These are phyloP conservation scores for Lactarius pseudohatsudake DNA, from an alignment of 768 basidiomycete genomes.

Conservation along the genomic window DNA sequence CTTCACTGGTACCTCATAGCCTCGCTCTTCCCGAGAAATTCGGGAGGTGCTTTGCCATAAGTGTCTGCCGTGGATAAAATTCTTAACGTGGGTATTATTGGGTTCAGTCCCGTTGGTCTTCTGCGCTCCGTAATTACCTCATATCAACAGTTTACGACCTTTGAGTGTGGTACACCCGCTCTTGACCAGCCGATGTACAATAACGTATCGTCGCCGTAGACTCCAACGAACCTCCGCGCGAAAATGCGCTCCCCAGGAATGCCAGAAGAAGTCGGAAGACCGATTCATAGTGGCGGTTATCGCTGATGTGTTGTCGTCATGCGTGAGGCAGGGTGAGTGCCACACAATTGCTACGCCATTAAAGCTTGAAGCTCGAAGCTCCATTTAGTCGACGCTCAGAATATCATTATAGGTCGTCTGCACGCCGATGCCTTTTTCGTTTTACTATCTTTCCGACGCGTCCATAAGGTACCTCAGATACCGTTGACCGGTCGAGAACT, in stretches of 20 bases:
- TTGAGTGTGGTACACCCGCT: conserved; percentile 59
- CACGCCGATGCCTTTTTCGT: conserved; percentile 65
- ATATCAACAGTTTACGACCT: conserved; percentile 3
- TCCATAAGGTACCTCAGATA: conserved; percentile 54
- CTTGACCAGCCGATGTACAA: conserved; percentile 51
- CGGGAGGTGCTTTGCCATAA: conserved; percentile 25
- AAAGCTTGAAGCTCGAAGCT: conserved; percentile 29
- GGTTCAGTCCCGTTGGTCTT: conserved; percentile 78
- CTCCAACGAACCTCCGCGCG: conserved; percentile 41
- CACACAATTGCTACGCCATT: conserved; percentile 38
- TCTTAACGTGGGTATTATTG: conserved; percentile 65
- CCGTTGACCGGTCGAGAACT: conserved; percentile 56
- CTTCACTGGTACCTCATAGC: conserved; percentile 60
- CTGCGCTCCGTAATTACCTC: conserved; percentile 35
- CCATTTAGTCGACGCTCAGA: conserved; percentile 5
- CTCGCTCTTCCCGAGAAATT: conserved; percentile 32
- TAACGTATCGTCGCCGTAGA: conserved; percentile 68
- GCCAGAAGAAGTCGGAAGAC: conserved; percentile 38
- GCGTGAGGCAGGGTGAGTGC: conserved; percentile 61
- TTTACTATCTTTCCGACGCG: conserved; percentile 71
- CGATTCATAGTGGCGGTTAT: conserved; percentile 52
- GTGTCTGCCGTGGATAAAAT: conserved; percentile 48
- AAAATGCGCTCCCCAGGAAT: conserved; percentile 52
- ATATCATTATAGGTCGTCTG: conserved; percentile 58
- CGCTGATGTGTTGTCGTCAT: conserved; percentile 50